phyloP scores from a whole-genome alignment of 2,329 filamentous ascomycete genomes.

The Talaromyces sp. region DNA sequence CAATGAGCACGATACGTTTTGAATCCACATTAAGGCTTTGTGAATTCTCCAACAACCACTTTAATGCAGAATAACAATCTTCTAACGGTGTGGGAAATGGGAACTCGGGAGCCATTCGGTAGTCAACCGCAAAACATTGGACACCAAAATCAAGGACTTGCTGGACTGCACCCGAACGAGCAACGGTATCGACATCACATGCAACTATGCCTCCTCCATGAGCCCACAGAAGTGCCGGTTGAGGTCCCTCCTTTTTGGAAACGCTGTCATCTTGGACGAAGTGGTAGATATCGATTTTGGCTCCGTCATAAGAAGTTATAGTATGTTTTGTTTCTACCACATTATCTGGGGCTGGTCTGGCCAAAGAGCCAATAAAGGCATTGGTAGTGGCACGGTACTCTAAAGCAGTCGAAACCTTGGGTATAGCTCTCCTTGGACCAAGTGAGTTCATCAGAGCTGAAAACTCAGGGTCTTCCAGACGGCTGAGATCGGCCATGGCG shows the following conservation, averaged over 20 bases:
- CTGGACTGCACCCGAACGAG: not conserved
- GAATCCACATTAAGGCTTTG: not conserved
- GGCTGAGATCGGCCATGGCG: not conserved
- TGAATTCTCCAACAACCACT: not conserved
- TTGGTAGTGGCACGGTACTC: not conserved
- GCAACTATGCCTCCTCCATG: not conserved
- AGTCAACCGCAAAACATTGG: constrained; percentile 4
- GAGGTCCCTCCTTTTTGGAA: not conserved
- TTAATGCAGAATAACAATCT: constrained; percentile 4
- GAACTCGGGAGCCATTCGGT: constrained; percentile 9
- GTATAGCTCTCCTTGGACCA: not conserved
- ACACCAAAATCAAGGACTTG: not conserved
- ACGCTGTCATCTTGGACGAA: not conserved
- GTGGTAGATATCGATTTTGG: not conserved
- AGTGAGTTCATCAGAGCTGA: not conserved
- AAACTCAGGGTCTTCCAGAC: not conserved
- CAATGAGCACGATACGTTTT: not conserved
- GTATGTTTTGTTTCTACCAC: not conserved
- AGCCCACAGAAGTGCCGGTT: not conserved
- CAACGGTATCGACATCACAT: not conserved
- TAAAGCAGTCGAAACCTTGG: not conserved
- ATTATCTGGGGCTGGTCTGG: not conserved
- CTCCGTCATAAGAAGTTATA: not conserved
- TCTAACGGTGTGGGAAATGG: constrained; percentile 1
- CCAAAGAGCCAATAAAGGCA: not conserved